Evolutionary conservation across 225 moss, liverwort and hornwort species (phyloP), one percentile per base, ranked within the genome.

Genomic region (Lunularia cruciata): DNA sequence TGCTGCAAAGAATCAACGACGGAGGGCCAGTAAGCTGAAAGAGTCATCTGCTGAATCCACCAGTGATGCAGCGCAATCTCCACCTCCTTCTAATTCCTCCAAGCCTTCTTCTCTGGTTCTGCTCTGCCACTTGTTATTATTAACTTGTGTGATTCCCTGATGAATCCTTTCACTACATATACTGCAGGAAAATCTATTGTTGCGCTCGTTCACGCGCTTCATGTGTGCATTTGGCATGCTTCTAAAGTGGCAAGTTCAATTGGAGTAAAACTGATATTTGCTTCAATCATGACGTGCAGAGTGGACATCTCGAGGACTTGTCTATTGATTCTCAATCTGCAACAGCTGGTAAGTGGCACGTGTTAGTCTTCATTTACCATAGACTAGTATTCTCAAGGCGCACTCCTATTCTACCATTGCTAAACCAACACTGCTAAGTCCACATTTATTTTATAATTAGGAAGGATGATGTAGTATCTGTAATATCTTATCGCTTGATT

Each of bases 1-100:
- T 57, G 88, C 95, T 3, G 68, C 88, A 73, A 95, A 95, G 84
- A 95, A 92, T 57, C 88, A 92, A 60, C 92, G 88, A 77, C 83
- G 90, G 20, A 83, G 92, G 55, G 85, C 91, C 49, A 88, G 74
- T 71, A 95, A 92, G 79, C 83, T 88, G 63, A 87, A 91, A 60
- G 85, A 85, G 15, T 20, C 26, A 46, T 33, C 57, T 39, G 26
- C 31, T 2, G 70, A 77, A 14, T 26, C 36, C 20, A 46, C 42
- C 52, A 66, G 39, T 18, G 65, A 30, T 18, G 33, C 65, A 34
- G 12, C 67, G 47, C 60, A 63, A 25, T 45, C 28, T 69, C 22
- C 42, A 53, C 7, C 62, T 57, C 36, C 22, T n/a, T n/a, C n/a
- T 15, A 73, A 66, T 37, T 51, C n/a, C 8, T 14, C 57, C 57